Evolutionary conservation across 2,329 filamentous ascomycete genomes (phyloP), one percentile per base, ranked within the genome.

Genomic region (Xenosphaeropsis pyriputrescens): DNA sequence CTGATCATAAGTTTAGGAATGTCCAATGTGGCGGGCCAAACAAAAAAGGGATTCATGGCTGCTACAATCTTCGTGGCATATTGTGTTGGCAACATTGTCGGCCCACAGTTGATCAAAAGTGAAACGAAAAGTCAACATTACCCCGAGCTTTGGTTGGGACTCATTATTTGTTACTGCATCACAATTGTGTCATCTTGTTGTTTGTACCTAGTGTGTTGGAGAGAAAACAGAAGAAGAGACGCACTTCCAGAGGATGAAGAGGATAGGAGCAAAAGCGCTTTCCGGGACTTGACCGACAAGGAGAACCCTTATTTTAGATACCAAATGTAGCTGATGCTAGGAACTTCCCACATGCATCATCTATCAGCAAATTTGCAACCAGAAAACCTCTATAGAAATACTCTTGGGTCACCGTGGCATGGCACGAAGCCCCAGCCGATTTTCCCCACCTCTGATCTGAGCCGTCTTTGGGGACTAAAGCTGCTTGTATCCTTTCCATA

Each of bases 21-120:
- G 64, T 70, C 72, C 9, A 86, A 86, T 45, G 78, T 85, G 0
- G 79, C 80, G 0, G 81, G 82, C 0, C 70, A 80, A 17, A 85
- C 80, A 0, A 86, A 86, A 60, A 85, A 85, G 63, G 80, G 75
- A 44, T 76, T 80, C 48, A 84, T 81, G 66, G 77, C 80, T 0
- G 75, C 76, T 0, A 75, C 75, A 0, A 78, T 83, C 1, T 86
- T 85, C 44, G 77, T 83, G 0, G 79, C 77, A 0, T 85, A 85
- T 50, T 82, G 78, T 39, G 74, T 85, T 6, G 72, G 80, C 2
- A 85, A 85, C 47, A 85, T 86, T 36, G 73, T 85, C 17, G 80
- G 80, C 0, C 81, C 81, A 3, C 78, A 82, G 56, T 61, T 85
- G 30, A 70, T 85, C 31, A 72, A 71, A 47, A 75, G 68, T n/a